These are phyloP conservation scores for Rhizophagus prolifer DNA, from an alignment of 192 early-diverging fungal species.

Conservation along the genomic window DNA sequence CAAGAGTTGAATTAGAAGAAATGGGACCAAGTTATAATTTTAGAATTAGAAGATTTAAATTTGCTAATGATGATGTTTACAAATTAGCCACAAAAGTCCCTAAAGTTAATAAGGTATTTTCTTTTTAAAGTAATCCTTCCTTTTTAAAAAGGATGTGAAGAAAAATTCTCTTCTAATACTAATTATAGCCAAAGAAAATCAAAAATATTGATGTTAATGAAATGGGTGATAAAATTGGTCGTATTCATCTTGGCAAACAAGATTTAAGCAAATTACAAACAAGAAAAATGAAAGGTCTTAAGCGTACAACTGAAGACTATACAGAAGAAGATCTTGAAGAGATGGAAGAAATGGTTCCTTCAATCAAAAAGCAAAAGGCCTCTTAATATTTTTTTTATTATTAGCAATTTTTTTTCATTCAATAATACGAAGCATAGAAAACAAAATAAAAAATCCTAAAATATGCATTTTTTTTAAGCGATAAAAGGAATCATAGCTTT, in stretches of 20 bases:
- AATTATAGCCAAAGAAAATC: conserved; percentile 66
- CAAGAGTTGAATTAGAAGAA: conserved; percentile 88
- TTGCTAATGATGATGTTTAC: conserved; percentile 78
- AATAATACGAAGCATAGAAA: too few species aligned
- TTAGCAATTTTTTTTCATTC: too few species aligned
- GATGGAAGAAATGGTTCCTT: neutral
- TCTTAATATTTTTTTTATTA: neutral
- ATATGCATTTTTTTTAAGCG: conserved; percentile 40
- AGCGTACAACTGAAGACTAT: conserved; percentile 43
- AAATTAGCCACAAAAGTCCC: conserved; percentile 82
- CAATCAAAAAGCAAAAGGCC: conserved; percentile 1
- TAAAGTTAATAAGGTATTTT: conserved; percentile 76
- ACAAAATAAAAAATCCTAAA: too few species aligned
- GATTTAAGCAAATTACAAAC: conserved; percentile 92
- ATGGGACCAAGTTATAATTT: conserved; percentile 93
- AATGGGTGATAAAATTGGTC: conserved; percentile 89
- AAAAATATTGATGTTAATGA: conserved; percentile 92
- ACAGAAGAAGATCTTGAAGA: conserved; percentile 18
- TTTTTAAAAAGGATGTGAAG: neutral
- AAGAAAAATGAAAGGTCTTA: conserved; percentile 98
- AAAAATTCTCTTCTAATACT: neutral
- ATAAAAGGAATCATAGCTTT: conserved; percentile 77
- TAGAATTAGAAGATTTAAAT: conserved; percentile 67
- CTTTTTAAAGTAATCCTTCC: neutral
- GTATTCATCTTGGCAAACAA: conserved; percentile 91